Conservation (phyloP, 1,284 basidiomycete species). For the Peniophora sp. region DNA sequence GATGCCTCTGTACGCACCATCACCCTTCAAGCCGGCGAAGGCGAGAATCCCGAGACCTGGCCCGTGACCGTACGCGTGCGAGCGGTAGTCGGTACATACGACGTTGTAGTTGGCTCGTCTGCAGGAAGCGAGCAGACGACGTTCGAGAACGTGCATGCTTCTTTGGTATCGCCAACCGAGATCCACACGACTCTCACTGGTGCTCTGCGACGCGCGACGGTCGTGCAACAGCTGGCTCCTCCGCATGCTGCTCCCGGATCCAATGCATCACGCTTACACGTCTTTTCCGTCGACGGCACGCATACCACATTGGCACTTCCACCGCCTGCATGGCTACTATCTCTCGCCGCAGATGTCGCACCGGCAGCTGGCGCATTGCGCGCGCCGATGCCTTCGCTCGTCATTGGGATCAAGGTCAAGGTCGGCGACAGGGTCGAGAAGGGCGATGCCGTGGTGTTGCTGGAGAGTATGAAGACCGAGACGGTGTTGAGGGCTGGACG, state of each 20-base stretch:
- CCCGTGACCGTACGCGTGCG: conserved; percentile 33
- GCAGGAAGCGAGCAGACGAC: conserved; percentile 20
- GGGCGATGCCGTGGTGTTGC: conserved; percentile 74
- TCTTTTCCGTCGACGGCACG: conserved; percentile 47
- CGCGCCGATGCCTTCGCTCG: conserved; percentile 86
- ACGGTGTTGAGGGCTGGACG: conserved; percentile 71
- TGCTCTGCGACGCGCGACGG: conserved; percentile 44
- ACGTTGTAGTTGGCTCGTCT: conserved; percentile 40
- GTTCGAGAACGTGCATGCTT: conserved; percentile 47
- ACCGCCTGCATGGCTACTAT: conserved; percentile 58
- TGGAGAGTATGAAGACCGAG: conserved; percentile 97
- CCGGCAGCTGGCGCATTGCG: conserved; percentile 47
- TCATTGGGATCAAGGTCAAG: conserved; percentile 78
- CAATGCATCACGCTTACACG: conserved; percentile 50
- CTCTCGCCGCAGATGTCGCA: conserved; percentile 49
- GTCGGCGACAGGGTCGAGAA: conserved; percentile 72
- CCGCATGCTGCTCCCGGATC: conserved; percentile 41
- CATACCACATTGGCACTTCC: conserved; percentile 57
- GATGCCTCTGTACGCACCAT: conserved; percentile 58
- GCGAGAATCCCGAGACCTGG: conserved; percentile 32
- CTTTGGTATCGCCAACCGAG: conserved; percentile 40
- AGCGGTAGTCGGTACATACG: conserved; percentile 32
- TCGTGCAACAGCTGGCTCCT: conserved; percentile 61
- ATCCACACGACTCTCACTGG: conserved; percentile 44
- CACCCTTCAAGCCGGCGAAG: conserved; percentile 40